Percentiles rank a stretch among this genome's conserved stretches.
Evolutionary conservation across 345 rosid genomes (phyloP).

Genomic region (Draba incana): DNA sequence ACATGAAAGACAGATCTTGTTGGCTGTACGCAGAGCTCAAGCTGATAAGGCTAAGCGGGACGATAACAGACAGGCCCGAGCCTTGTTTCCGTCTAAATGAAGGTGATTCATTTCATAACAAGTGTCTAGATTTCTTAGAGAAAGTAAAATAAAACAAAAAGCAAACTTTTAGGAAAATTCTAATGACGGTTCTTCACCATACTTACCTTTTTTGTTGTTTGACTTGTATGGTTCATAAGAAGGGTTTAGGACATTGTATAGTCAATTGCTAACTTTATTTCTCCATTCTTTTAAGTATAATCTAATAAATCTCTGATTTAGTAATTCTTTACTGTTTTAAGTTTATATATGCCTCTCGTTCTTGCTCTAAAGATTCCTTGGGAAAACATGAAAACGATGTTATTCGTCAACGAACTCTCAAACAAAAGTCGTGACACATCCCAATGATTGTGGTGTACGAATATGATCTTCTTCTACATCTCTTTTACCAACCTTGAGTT

Average conservation of each 20-base stretch:
- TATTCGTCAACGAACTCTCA: constrained; percentile 26
- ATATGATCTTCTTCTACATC: no score
- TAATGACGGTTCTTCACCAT: constrained; percentile 17
- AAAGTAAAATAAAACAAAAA: constrained; percentile 9
- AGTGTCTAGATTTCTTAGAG: constrained; percentile 12
- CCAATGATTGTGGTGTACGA: not conserved
- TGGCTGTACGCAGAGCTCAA: constrained; percentile 86
- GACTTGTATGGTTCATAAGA: constrained; percentile 22
- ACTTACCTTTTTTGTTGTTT: constrained; percentile 9
- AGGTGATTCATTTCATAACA: constrained; percentile 25
- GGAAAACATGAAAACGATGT: constrained; percentile 20
- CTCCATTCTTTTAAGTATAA: constrained; percentile 28
- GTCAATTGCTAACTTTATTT: constrained; percentile 16
- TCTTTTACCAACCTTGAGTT: no score
- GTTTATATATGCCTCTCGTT: not conserved
- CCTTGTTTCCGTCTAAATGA: constrained; percentile 12
- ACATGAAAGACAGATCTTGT: constrained; percentile 81
- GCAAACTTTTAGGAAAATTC: constrained; percentile 13
- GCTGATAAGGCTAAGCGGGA: constrained; percentile 56
- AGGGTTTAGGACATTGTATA: constrained; percentile 32
- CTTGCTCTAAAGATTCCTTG: not conserved
- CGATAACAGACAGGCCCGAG: constrained; percentile 31
- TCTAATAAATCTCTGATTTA: not conserved
- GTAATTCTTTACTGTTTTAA: not conserved
- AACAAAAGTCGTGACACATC: constrained; percentile 21